Evolutionary conservation across 176 grass and related monocot genomes (phyloP), one percentile per base, ranked within the genome.

Genomic region (Juncus effusus): DNA sequence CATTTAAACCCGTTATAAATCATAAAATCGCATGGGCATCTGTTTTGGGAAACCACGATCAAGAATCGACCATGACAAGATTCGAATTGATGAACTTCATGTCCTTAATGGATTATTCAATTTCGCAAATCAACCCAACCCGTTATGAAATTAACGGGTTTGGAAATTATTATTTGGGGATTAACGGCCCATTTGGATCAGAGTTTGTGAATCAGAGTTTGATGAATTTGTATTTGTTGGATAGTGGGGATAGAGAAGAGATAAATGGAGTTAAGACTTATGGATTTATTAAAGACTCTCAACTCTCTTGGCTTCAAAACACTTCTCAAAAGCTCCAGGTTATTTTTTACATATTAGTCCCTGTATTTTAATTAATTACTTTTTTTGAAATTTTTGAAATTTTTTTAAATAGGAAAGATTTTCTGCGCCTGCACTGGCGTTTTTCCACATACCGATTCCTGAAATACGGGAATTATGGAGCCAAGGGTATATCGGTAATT

Each of bases 371-470:
- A 47, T 47, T 47, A 47, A 47, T 6, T 47, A 3, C 3, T 45
- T 45, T 45, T 45, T 45, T 45, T 45, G 7, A 28, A 28, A 28
- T 28, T 28, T 28, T 28, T 28, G 19, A 28, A 28, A 28, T 28
- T 28, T 28, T 28, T 28, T 72, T 62, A 82, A 40, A 61, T 80
- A 97, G 88, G 38, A 76, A 67, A 82, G 64, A 3, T 62, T 19
- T 6, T 70, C 60, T 19, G 59, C 77, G 52, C 88, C 88, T 4
- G 82, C 80, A 40, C 56, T 97, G 28, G 40, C 83, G 40, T 93
- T 97, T 64, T 97, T 97, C 59, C 94, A 93, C 75, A 89, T 97
- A 16, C 88, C 94, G 79, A 86, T 92, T 67, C 83, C 85, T 68
- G 88, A 97, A 60, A 78, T 93, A 12, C 64, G 80, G 10, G 80